phyloP scores from a whole-genome alignment of 805 yeast genomes.

The Cyberlindnera misumaiensis region DNA sequence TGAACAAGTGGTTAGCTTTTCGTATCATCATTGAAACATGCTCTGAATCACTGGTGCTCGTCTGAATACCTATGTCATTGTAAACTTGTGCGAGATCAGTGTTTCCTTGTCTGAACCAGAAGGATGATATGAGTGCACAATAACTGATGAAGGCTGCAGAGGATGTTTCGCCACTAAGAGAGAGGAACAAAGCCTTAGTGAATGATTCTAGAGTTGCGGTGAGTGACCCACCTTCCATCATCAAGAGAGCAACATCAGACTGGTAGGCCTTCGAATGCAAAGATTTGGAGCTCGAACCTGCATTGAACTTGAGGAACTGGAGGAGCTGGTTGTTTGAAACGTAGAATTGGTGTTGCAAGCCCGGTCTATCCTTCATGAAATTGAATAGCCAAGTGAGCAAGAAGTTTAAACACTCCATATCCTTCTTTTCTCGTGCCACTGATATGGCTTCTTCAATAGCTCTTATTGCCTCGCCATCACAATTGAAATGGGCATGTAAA shows the following conservation, averaged over 20 bases:
- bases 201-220: slow-evolving; percentile 45
- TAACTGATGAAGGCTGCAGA: slow-evolving; percentile 33
- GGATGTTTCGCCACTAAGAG: slow-evolving; percentile 39
- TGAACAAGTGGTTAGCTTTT: slow-evolving; percentile 30
- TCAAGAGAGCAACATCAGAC: slow-evolving; percentile 50
- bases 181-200: slow-evolving; percentile 47
- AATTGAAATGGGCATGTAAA: slow-evolving; percentile 62
- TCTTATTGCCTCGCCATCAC: slow-evolving; percentile 53
- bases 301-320: slow-evolving; percentile 37
- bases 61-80: slow-evolving; percentile 38
- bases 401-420: slow-evolving; percentile 62
- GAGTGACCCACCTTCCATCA: slow-evolving; percentile 45
- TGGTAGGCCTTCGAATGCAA: slow-evolving; percentile 55
- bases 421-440: slow-evolving; percentile 82
- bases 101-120: slow-evolving; percentile 49
- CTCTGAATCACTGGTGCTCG: slow-evolving; percentile 33
- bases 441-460: slow-evolving; percentile 83
- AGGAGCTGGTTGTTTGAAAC: slow-evolving; percentile 60
- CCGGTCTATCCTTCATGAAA: slow-evolving; percentile 63
- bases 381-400: slow-evolving; percentile 69
- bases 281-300: slow-evolving; percentile 22
- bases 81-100: slow-evolving; percentile 40
- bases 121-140: slow-evolving; percentile 37
- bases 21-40: slow-evolving; percentile 34
- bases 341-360: slow-evolving; percentile 41